phyloP scores from a whole-genome alignment of 2,329 filamentous ascomycete species.

The Nothophoma quercina region DNA sequence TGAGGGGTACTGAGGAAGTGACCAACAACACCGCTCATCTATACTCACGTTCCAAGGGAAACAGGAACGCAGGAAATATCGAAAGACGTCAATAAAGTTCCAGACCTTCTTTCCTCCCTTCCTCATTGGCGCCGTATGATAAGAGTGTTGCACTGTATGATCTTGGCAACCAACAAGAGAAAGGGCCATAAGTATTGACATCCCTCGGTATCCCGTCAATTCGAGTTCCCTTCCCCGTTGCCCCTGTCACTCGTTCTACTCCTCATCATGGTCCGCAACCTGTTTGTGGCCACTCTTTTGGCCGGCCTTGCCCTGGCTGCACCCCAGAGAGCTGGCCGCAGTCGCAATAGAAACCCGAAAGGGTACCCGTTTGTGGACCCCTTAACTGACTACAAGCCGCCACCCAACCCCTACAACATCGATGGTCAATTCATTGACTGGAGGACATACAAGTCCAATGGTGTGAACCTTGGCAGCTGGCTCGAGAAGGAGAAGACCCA shows the following conservation, averaged over 20 bases:
- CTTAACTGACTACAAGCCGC: not conserved
- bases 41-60: not conserved
- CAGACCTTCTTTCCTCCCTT: not conserved
- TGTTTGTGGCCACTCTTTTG: not conserved
- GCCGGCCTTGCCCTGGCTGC: not conserved
- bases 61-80: not conserved
- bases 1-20: not conserved
- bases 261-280: not conserved
- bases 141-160: not conserved
- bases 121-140: not conserved
- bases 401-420: not conserved
- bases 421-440: slow-evolving; percentile 13
- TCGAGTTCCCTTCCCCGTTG: not conserved
- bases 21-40: not conserved
- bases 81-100: not conserved
- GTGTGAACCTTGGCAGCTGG: slow-evolving; percentile 42
- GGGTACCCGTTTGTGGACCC: slow-evolving; percentile 1
- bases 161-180: not conserved
- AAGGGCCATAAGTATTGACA: not conserved
- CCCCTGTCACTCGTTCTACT: not conserved
- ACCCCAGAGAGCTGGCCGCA: not conserved
- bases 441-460: slow-evolving; percentile 17
- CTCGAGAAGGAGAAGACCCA: slow-evolving; percentile 36
- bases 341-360: not conserved
- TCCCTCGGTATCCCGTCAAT: not conserved